These are phyloP conservation scores for Chrysosporium keratinophilum DNA, from an alignment of 2,329 filamentous ascomycete species.

Conservation along the genomic window DNA sequence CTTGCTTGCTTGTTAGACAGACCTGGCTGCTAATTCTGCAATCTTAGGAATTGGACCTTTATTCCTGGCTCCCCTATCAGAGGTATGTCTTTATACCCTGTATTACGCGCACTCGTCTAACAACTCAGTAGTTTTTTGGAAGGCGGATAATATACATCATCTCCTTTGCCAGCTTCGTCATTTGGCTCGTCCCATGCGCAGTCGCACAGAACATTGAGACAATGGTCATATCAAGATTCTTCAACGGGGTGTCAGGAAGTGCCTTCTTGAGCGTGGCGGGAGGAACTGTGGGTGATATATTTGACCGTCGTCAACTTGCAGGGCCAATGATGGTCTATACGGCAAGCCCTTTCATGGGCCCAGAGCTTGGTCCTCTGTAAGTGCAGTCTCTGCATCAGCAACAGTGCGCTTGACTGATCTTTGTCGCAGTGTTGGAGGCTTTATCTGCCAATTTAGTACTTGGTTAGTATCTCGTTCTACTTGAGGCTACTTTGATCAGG, in stretches of 20 bases:
- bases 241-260: conserved; percentile 42
- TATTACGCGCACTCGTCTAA: neutral
- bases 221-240: conserved; percentile 66
- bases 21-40: conserved; percentile 12
- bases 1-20: conserved; percentile 20
- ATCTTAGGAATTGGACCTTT: conserved; percentile 49
- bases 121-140: conserved; percentile 58
- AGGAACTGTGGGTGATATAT: conserved; percentile 75
- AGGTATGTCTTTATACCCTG: conserved; percentile 26
- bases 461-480: conserved; percentile 41
- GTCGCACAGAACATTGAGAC: conserved; percentile 73
- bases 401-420: neutral
- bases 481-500: neutral
- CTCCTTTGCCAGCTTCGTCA: conserved; percentile 62
- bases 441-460: conserved; percentile 63
- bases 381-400: conserved; percentile 12
- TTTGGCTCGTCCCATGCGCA: conserved; percentile 73
- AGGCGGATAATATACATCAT: conserved; percentile 68
- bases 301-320: conserved; percentile 56
- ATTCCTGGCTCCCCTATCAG: conserved; percentile 53
- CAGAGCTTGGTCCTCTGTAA: conserved; percentile 46
- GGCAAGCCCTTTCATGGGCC: conserved; percentile 49
- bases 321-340: conserved; percentile 77
- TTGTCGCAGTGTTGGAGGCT: conserved; percentile 52
- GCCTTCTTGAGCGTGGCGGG: conserved; percentile 61